Conservation (phyloP, 768 basidiomycete species). For the Boletus subcaerulescens region DNA sequence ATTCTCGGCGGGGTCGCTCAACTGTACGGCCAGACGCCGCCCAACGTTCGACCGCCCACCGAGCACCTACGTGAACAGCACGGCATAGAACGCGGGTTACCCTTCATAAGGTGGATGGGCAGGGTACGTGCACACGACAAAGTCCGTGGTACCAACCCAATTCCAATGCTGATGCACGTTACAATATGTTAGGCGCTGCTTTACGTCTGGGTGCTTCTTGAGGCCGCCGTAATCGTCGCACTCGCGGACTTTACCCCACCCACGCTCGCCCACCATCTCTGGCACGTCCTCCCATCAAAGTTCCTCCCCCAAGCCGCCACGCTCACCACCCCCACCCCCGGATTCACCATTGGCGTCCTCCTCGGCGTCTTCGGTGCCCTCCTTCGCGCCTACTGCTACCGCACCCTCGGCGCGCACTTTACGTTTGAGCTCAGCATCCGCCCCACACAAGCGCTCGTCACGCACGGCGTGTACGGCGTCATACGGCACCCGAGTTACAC, state of each 20-base stretch:
- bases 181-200: not conserved
- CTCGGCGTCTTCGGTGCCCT: constrained; percentile 3
- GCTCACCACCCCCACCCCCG: not conserved
- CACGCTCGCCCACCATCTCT: constrained; percentile 12
- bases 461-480: constrained; percentile 22
- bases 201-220: constrained; percentile 7
- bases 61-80: constrained; percentile 12
- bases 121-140: not conserved
- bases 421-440: constrained; percentile 25
- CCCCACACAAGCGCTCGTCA: constrained; percentile 24
- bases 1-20: not conserved
- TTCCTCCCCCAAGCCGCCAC: not conserved
- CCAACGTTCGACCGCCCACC: constrained; percentile 11
- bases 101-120: no score
- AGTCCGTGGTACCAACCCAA: not conserved
- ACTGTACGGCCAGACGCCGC: constrained; percentile 5
- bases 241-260: not conserved
- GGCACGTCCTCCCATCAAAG: not conserved
- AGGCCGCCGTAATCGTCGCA: not conserved
- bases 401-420: constrained; percentile 20
- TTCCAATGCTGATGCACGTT: not conserved
- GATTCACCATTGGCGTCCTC: constrained; percentile 5
- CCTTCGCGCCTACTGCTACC: constrained; percentile 18
- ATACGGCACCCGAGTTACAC: constrained; percentile 34
- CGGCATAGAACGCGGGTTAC: not conserved